Base-by-base conservation (phyloP, 1,284 basidiomycete species). In the Fomes fomentarius region DNA sequence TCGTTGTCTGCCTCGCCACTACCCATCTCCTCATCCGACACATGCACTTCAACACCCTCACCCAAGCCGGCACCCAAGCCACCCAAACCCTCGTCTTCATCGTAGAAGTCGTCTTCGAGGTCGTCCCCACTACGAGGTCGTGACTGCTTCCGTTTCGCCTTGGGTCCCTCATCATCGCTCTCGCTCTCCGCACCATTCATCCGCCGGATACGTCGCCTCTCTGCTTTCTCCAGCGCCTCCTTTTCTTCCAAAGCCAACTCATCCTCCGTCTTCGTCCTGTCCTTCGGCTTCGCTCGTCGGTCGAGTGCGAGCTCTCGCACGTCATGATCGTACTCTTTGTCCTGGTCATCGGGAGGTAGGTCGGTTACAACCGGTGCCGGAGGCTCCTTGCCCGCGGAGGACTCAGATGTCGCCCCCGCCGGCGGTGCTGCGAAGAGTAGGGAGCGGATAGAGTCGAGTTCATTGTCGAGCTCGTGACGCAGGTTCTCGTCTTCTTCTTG, bases 261-360 rank as follows among this genome's bases (percentile, higher is more conserved):
- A 63, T 96, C 95, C 65, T 97, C 96, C 0, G 96, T 97, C 77
- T 98, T 98, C 37, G 94, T 94, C 52, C 97, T 79, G 69, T 99
- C 93, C 68, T 95, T 97, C 1, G 97, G 93, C 66, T 96, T 93
- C 8, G 96, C 93, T 3, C 97, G 85, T 61, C 91, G 86, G 55
- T 99, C 97, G 66, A 96, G 97, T 0, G 91, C 96, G 28, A 99
- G 84, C 62, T 95, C 91, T 34, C 93, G 88, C 3, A 99, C 95
- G 63, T 89, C 89, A 60, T 91, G 87, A 72, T 99, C 97, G 66
- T 99, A 99, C 62, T 89, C 82, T 39, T 76, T 80, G 69, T 74
- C 77, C 21, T 51, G 28, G 15, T 57, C 53, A 1, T 58, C 62
- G 1, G 52, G 35, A 5, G 50, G 52, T 12, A 56, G 39, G 3